Evolutionary conservation across 345 rosid species (phyloP), one percentile per base, ranked within the genome.

Genomic region (Excoecaria agallocha): DNA sequence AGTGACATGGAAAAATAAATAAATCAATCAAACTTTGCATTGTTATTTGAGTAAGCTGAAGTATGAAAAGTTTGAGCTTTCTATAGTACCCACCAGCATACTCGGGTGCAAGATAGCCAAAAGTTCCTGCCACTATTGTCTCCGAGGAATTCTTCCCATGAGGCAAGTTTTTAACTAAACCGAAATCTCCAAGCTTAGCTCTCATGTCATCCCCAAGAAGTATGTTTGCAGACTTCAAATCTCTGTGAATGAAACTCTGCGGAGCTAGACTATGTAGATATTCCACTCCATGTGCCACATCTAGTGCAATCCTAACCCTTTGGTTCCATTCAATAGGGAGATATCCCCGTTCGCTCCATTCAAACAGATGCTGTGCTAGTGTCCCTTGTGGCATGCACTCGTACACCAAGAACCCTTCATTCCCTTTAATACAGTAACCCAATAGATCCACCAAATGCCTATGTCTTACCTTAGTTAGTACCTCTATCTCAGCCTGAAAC

Each of bases 31-130:
- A 30, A 30, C 1, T 30, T 30, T 30, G 30, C 30, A 30, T 30
- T 0, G 30, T 30, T 30, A 30, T 30, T 30, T 30, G 30, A 30
- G 30, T 30, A 30, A 30, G 30, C 30, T 30, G 30, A 30, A 30
- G 30, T 30, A 30, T 30, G 30, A 30, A 30, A 30, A 30, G 30
- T 30, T 30, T 30, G 30, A 30, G 30, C 1, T 30, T 30, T 30
- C 30, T 30, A 30, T 30, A 30, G 92, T 45, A 46, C 57, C 68
- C 73, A 74, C 77, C 77, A 22, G 81, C 82, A 78, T 74, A 78
- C 70, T 78, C 77, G 22, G 82, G 82, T n/a, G 82, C 82, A 62
- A 78, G 78, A 56, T 78, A 78, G 50, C 82, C 82, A 69, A 78
- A 74, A 9, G 82, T 78, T 37, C 82, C 82, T 0, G 78, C 82